phyloP scores from a whole-genome alignment of 306 rosid species.

The Vigna mungo region DNA sequence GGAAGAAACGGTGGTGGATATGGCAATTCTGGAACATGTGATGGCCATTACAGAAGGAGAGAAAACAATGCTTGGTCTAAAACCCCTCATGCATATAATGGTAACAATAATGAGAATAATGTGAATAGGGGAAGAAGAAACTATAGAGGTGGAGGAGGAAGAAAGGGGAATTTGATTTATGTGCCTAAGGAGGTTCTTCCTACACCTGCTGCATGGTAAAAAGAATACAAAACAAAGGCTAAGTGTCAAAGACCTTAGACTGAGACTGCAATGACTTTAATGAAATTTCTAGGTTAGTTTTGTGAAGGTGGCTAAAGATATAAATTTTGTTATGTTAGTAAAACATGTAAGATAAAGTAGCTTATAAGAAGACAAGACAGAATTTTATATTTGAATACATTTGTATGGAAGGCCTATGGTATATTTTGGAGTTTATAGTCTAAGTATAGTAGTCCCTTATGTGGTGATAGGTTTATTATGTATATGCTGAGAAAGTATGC shows the following conservation, averaged over 20 bases:
- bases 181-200: slow-evolving; percentile 36
- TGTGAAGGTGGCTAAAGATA: slow-evolving; percentile 33
- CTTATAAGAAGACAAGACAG: slow-evolving; percentile 8
- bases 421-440: neutral
- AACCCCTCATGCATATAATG: slow-evolving; percentile 47
- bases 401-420: slow-evolving; percentile 17
- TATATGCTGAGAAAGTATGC: neutral
- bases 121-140: slow-evolving; percentile 55
- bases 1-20: slow-evolving; percentile 48
- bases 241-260: slow-evolving; percentile 35
- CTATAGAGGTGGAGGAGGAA: slow-evolving; percentile 48
- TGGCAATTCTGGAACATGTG: slow-evolving; percentile 51
- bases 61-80: slow-evolving; percentile 56
- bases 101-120: slow-evolving; percentile 44
- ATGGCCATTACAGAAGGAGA: slow-evolving; percentile 48
- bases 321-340: slow-evolving; percentile 38
- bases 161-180: slow-evolving; percentile 44
- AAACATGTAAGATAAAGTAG: slow-evolving; percentile 23
- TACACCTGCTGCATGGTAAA: slow-evolving; percentile 38
- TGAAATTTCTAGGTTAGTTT: slow-evolving; percentile 43
- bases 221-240: slow-evolving; percentile 5
- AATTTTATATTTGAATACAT: slow-evolving; percentile 15
- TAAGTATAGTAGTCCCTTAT: neutral
- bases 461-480: slow-evolving; percentile 11
- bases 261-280: slow-evolving; percentile 27